phyloP scores from a whole-genome alignment of 2,329 filamentous ascomycete species.

The Alternaria sp. region DNA sequence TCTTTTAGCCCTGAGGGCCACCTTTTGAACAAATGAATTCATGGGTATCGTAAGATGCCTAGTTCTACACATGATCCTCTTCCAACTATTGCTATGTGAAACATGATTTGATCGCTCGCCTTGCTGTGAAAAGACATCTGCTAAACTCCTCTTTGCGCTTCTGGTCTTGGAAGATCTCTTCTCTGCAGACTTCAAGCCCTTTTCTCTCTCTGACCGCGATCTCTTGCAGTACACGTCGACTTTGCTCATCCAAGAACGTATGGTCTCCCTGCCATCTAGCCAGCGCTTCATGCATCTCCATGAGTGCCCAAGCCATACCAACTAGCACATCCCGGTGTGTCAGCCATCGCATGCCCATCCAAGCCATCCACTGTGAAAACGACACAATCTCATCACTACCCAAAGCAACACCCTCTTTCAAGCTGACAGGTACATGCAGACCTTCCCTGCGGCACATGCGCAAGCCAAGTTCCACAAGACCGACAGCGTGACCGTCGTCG shows the following conservation, averaged over 20 bases:
- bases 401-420: conserved; percentile 34
- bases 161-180: not conserved
- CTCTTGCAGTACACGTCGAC: not conserved
- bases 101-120: conserved; percentile 4
- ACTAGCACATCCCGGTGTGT: conserved; percentile 35
- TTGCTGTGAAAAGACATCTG: not conserved
- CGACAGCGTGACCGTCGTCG: conserved; percentile 26
- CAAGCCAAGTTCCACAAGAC: conserved; percentile 45
- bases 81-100: not conserved
- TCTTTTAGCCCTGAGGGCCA: not conserved
- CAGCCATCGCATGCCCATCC: conserved; percentile 23
- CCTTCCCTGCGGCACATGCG: conserved; percentile 31
- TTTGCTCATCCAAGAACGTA: not conserved
- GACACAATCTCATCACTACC: conserved; percentile 50
- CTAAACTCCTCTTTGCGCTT: not conserved
- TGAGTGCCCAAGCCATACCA: conserved; percentile 45
- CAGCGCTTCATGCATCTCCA: conserved; percentile 25
- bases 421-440: conserved; percentile 16
- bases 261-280: not conserved
- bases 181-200: conserved; percentile 16
- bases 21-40: not conserved
- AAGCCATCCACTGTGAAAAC: conserved; percentile 22
- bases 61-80: not conserved
- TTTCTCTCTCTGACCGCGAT: conserved; percentile 19
- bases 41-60: not conserved